Conservation (phyloP, 225 moss, liverwort and hornwort species). For the Pseudisothecium myosuroides region DNA sequence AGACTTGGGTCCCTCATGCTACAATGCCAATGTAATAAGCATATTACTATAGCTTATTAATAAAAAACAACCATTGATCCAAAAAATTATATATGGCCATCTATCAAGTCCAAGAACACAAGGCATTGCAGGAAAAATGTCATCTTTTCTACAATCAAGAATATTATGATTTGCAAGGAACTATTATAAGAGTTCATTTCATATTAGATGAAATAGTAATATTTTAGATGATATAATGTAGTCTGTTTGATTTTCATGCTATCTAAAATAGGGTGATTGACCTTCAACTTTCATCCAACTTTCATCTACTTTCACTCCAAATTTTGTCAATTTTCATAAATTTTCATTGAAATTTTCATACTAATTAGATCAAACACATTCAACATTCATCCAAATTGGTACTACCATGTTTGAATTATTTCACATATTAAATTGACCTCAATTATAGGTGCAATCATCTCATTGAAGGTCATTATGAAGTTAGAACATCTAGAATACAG, state of each 20-base stretch:
- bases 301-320: not conserved
- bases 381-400: not conserved
- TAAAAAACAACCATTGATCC: not conserved
- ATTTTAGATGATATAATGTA: not conserved
- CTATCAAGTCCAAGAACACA: rapidly evolving
- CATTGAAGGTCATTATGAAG: not conserved
- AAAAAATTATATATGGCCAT: not conserved
- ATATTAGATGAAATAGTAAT: not conserved
- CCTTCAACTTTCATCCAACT: not conserved
- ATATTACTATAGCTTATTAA: no score
- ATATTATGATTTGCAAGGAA: rapidly evolving
- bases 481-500: not conserved
- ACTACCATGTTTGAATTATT: not conserved
- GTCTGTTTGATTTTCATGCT: not conserved
- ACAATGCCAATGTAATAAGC: no score
- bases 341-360: not conserved
- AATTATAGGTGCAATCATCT: not conserved
- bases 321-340: not conserved
- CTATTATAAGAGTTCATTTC: not conserved
- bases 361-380: not conserved
- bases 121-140: rapidly evolving
- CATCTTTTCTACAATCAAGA: not conserved
- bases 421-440: not conserved
- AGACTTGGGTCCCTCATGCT: no score
- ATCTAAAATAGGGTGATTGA: not conserved